Base-by-base conservation (phyloP, 306 rosid species). In the Spatholobus suberectus region DNA sequence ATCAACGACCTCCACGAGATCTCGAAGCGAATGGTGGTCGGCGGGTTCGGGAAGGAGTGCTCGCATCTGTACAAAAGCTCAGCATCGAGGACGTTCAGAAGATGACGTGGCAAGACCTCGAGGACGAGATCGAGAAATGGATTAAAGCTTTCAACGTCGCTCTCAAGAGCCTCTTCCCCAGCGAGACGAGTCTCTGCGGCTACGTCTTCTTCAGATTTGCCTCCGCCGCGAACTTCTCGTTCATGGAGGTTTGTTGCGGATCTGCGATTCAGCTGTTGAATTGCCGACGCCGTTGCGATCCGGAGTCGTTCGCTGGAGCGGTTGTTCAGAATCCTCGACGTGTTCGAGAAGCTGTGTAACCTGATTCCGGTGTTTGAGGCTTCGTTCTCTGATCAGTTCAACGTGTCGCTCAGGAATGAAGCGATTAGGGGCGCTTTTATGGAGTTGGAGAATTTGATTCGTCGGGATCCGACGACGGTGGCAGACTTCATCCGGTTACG, bases 201-300 rank as follows among this genome's bases (percentile, higher is more conserved):
- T 92, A 94, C 1, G 82, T 95, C 34, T 94, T 94, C 87, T 84
- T 85, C 61, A 97, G 98, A 27, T 88, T 90, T 78, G 82, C 97
- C 32, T 90, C 97, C 5, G 86, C 95, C 12, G 86, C 94, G 0
- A 93, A 91, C 11, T 92, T 90, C 75, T 90, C 98, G 0, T 93
- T 95, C 89, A 91, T 91, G 95, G 97, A 95, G 87, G 97, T 95
- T 29, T 95, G 97, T 63, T 76, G 98, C 2, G 91, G 97, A 37
- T 89, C 95, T 5, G 71, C 95, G 24, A 85, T 95, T 80, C 97
- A 93, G 92, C 82, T 95, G 1, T 79, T 93, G 72, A 93, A 89
- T 63, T 93, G 92, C 97, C 0, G 97, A 90, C 12, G 97, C 97
- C 0, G 89, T 95, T 0, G 95, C 98, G 0, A 91, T 95, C 0